phyloP scores from a whole-genome alignment of 2,329 filamentous ascomycete species.

The Ilyonectria mors-panacis region DNA sequence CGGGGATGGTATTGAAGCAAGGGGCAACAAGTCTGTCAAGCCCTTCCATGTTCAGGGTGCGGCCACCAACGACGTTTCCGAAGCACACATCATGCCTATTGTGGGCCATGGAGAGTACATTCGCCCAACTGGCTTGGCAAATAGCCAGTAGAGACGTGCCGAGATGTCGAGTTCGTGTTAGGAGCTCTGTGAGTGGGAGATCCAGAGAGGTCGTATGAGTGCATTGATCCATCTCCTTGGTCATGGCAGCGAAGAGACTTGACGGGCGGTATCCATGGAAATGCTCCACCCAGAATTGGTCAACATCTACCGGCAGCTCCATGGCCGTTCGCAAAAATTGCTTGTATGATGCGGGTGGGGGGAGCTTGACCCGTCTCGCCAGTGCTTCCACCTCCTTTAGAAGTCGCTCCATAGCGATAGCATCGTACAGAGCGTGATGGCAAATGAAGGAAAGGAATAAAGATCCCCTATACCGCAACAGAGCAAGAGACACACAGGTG shows the following conservation, averaged over 20 bases:
- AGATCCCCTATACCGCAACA: slow-evolving; percentile 52
- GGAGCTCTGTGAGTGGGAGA: slow-evolving; percentile 61
- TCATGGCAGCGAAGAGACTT: slow-evolving; percentile 42
- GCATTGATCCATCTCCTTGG: slow-evolving; percentile 47
- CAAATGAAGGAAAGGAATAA: slow-evolving; percentile 65
- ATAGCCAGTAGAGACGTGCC: slow-evolving; percentile 76
- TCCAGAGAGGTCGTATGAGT: slow-evolving; percentile 50
- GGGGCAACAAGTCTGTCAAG: slow-evolving; percentile 85
- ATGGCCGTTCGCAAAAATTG: slow-evolving; percentile 75
- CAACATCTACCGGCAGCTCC: slow-evolving; percentile 61
- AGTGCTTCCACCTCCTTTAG: slow-evolving; percentile 78
- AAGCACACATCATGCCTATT: slow-evolving; percentile 81
- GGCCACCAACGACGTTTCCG: slow-evolving; percentile 87
- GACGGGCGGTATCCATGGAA: slow-evolving; percentile 65
- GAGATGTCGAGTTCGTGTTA: slow-evolving; percentile 64
- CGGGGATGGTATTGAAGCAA: slow-evolving; percentile 91
- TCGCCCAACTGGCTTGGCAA: slow-evolving; percentile 81
- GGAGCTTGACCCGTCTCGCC: slow-evolving; percentile 64
- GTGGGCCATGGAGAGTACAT: slow-evolving; percentile 71
- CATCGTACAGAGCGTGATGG: slow-evolving; percentile 92
- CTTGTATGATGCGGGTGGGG: slow-evolving; percentile 68
- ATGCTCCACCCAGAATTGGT: slow-evolving; percentile 76
- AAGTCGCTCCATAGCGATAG: slow-evolving; percentile 79
- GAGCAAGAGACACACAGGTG: slow-evolving; percentile 62
- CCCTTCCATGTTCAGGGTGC: slow-evolving; percentile 75